These are phyloP conservation scores for Albizia julibrissin DNA, from an alignment of 306 rosid species.

Conservation along the genomic window DNA sequence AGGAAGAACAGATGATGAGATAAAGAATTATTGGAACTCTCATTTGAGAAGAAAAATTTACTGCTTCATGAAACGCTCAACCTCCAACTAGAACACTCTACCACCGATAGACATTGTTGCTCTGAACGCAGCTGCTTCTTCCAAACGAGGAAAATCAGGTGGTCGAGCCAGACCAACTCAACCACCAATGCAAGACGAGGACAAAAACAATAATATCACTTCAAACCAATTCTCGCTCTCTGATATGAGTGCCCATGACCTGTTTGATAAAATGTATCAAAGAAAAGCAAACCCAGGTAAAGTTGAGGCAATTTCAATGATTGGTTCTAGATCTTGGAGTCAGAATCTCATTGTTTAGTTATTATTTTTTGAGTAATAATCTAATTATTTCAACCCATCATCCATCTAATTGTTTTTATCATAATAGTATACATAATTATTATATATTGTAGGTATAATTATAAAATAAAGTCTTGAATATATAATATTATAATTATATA, in stretches of 20 bases:
- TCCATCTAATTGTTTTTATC: no score
- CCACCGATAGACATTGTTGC: not conserved
- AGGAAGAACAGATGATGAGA: no score
- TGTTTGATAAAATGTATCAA: slow-evolving; percentile 15
- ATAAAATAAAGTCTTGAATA: no score
- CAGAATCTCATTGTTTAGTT: not conserved
- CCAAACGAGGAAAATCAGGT: slow-evolving; percentile 30
- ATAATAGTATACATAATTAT: no score
- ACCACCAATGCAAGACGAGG: slow-evolving; percentile 21
- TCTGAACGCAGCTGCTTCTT: slow-evolving; percentile 22
- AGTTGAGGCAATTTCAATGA: slow-evolving; percentile 28
- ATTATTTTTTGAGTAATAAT: no score
- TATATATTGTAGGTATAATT: no score
- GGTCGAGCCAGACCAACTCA: slow-evolving; percentile 28
- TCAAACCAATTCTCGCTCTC: slow-evolving; percentile 10
- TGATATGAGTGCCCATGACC: not conserved
- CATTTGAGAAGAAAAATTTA: no score
- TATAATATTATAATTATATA: no score
- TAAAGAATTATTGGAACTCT: no score
- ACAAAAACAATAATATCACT: not conserved
- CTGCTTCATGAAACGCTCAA: no score
- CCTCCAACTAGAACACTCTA: slow-evolving; percentile 27
- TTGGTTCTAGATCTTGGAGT: slow-evolving; percentile 3
- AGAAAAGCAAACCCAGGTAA: slow-evolving; percentile 5
- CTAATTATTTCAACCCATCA: no score